Base-by-base conservation (phyloP, 2,329 filamentous ascomycete species). In the Ceratocystis huliohia region DNA sequence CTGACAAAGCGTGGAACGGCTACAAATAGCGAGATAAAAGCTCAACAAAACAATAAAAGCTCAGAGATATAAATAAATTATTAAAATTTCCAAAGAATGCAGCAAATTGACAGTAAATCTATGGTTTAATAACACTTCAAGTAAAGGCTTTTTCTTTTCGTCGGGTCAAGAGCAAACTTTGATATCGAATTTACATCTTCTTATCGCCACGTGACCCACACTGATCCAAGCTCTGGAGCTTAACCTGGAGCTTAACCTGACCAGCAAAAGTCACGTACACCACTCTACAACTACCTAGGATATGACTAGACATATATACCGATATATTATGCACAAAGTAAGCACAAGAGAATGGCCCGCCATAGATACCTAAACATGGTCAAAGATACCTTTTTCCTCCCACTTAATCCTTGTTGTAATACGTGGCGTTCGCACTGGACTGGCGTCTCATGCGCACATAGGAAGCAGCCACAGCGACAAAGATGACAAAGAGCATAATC, bases 391-490 rank as follows among this genome's bases (percentile, higher is more conserved):
- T 10, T 41, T 10, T 41, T 41, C 10, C 17, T 15, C 44, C 3
- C 5, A 15, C 22, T 61, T 63, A 67, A 56, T 66, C 37, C 61
- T 64, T 64, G 50, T 41, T 30, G 45, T 68, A 66, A 41, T 64
- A 61, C 22, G 62, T 45, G n/a, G 63, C 45, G 7, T 13, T 4
- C 3, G 65, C 22, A 41, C 41, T 33, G 15, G 56, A 33, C 22
- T 59, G 44, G 37, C 65, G 67, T 68, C 67, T 66, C 56, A 61
- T 64, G 20, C 65, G 65, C 15, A 68, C 63, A 33, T 68, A 68
- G 30, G 44, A 25, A 25, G 62, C 62, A 41, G 66, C 65, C 30
- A 63, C 67, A 62, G 50, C 48, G 20, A 68, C 64, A 57, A 66
- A 66, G 53, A 68, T 59, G 59, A 62, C 41, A 57, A 68, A 64